A percentile compares a stretch with the other conserved stretches of the same genome.
These are phyloP conservation scores for Dactylellina haptotyla DNA, from an alignment of 2,329 filamentous ascomycete genomes.

Conservation along the genomic window DNA sequence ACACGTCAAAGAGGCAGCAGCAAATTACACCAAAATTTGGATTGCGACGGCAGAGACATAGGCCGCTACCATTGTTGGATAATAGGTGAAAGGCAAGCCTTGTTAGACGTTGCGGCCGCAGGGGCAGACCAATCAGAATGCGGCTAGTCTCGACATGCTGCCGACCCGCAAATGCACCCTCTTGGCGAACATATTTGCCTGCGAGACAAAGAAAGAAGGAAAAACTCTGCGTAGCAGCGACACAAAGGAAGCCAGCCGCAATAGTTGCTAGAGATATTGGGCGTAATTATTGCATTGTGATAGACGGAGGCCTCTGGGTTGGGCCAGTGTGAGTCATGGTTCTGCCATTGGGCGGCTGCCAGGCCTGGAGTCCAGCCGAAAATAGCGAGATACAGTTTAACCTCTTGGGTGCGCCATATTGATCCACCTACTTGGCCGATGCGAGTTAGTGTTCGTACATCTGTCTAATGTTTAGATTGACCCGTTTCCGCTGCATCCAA, in stretches of 20 bases:
- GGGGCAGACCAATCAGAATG: slow-evolving; percentile 7
- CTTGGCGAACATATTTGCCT: no score
- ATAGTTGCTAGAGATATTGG: no score
- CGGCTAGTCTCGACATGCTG: slow-evolving; percentile 6
- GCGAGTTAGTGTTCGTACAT: slow-evolving; percentile 67
- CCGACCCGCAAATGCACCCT: slow-evolving; percentile 27
- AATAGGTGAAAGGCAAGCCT: no score
- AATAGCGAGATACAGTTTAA: not conserved
- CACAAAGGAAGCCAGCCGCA: no score
- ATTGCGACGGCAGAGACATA: no score
- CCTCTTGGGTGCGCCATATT: not conserved
- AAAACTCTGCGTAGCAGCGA: not conserved
- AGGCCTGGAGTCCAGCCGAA: slow-evolving; percentile 15
- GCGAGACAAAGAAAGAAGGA: not conserved
- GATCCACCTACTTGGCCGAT: no score
- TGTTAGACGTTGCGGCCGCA: no score
- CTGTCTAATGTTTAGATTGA: slow-evolving; percentile 93
- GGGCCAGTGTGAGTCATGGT: slow-evolving; percentile 22
- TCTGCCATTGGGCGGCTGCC: slow-evolving; percentile 17
- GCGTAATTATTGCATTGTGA: no score
- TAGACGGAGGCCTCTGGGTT: no score
- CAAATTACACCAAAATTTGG: not conserved
- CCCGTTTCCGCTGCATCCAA: slow-evolving; percentile 87
- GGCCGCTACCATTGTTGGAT: no score
- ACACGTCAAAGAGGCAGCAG: not conserved